Base-by-base conservation (phyloP, 2,329 filamentous ascomycete species). In the Xylariaceae sp. region DNA sequence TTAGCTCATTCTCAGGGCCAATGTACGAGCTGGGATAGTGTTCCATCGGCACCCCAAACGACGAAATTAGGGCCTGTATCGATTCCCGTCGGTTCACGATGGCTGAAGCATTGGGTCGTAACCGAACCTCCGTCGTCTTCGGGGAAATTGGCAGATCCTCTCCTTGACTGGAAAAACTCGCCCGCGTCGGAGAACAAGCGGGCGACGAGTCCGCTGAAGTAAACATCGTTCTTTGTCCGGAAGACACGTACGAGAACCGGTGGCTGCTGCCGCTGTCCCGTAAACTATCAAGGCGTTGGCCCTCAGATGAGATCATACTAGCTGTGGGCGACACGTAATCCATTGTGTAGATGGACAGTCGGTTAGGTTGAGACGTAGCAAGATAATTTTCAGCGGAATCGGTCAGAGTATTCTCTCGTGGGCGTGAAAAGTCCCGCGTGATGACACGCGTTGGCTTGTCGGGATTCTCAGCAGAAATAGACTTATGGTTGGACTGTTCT, bases 121-220 rank as follows among this genome's bases (percentile, higher is more conserved):
- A 68, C 39, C 72, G 72, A 5, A 73, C 67, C 40, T 78, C 75
- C 1, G 54, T 60, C 43, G 49, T 47, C 41, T 51, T 53, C 16
- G 65, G 51, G 13, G 61, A 60, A 42, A 34, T 51, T 54, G 47
- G 62, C 51, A 19, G 59, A 53, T 74, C 72, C 3, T 72, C 69
- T 7, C 51, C 51, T n/a, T 70, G 64, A 51, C 69, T 72, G 15
- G 69, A 70, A 52, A 82, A 83, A 50, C 72, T 80, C 34, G 80
- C 77, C 12, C 75, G 71, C 1, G 74, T 75, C 0, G 83, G 83
- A 1, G 83, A 85, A 52, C 72, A 75, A 15, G 79, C 73, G 2
- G 80, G 79, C 0, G 83, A 85, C 0, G 81, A 84, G 29, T 73
- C 76, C 16, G 77, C 75, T 0, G 83, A 85, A 1, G 82, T 85